Evolutionary conservation across 202 grass and related monocot species (phyloP).

Genomic region (Carex sylvatica): DNA sequence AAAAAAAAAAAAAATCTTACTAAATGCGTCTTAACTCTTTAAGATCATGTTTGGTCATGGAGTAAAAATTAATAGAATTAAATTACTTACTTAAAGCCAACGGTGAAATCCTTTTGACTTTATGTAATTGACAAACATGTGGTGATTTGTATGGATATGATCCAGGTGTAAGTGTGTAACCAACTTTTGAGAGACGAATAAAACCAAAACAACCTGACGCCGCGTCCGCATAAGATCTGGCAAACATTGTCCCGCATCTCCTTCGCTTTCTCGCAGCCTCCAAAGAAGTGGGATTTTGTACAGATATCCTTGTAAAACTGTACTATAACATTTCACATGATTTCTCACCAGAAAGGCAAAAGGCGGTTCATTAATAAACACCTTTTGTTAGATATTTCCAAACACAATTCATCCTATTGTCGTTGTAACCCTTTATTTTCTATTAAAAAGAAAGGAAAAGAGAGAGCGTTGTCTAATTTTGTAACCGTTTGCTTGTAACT

Average conservation of each 20-base stretch:
- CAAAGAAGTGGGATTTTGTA: conserved; percentile 7
- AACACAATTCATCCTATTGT: not conserved
- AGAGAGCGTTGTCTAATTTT: not conserved
- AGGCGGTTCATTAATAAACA: not conserved
- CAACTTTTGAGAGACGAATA: not conserved
- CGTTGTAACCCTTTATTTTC: not conserved
- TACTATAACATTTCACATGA: not conserved
- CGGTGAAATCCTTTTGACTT: not conserved
- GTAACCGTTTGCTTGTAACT: no score
- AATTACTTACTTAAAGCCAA: not conserved
- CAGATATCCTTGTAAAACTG: not conserved
- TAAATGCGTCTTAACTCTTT: not conserved
- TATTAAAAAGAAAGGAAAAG: not conserved
- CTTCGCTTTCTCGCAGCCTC: conserved; percentile 9
- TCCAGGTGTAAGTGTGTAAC: not conserved
- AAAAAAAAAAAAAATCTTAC: not conserved
- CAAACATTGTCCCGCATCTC: not conserved
- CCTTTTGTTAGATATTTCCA: not conserved
- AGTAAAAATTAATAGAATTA: no score
- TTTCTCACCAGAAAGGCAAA: not conserved
- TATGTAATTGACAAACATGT: not conserved
- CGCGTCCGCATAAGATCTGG: conserved; percentile 23
- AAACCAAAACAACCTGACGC: not conserved
- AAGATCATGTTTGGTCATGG: no score
- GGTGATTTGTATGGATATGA: not conserved